A percentile compares a stretch with the other conserved stretches of the same genome.
Evolutionary conservation across 345 rosid genomes (phyloP).

Genomic region (Mercurialis annua): DNA sequence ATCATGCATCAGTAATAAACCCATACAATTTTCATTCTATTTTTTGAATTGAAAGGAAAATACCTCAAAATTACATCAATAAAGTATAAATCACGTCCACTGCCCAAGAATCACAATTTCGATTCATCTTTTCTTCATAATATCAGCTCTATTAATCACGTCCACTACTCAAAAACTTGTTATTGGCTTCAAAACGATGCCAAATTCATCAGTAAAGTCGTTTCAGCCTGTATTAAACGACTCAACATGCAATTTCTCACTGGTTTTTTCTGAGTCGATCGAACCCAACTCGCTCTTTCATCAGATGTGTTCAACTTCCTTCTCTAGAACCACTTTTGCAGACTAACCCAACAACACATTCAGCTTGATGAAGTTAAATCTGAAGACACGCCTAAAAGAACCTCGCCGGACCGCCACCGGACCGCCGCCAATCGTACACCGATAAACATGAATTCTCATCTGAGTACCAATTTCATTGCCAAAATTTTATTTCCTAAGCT

Average conservation of each 20-base stretch:
- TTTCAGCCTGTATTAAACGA: slow-evolving; percentile 72
- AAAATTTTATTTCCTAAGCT: too few relatives aligned
- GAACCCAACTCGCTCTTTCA: slow-evolving; percentile 51
- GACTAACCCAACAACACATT: slow-evolving; percentile 35
- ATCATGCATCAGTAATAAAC: too few relatives aligned
- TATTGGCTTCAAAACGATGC: slow-evolving; percentile 55
- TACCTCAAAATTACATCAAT: too few relatives aligned
- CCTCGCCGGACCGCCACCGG: too few relatives aligned
- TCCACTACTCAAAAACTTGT: slow-evolving; percentile 36
- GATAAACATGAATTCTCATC: too few relatives aligned
- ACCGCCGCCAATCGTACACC: too few relatives aligned
- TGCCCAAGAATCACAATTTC: too few relatives aligned
- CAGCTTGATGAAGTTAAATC: slow-evolving; percentile 44
- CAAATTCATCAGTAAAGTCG: slow-evolving; percentile 39
- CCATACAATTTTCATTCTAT: too few relatives aligned
- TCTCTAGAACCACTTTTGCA: slow-evolving; percentile 63
- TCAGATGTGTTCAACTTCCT: slow-evolving; percentile 57
- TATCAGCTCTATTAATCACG: not conserved
- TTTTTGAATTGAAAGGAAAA: too few relatives aligned
- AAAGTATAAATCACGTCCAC: too few relatives aligned
- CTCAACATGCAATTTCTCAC: slow-evolving; percentile 58
- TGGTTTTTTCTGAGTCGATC: slow-evolving; percentile 65
- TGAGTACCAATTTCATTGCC: too few relatives aligned
- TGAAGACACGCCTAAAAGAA: too few relatives aligned
- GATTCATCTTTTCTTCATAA: not conserved